A percentile compares a stretch with the other conserved stretches of the same genome.
These are phyloP conservation scores for Pleurotus sapidus DNA, from an alignment of 768 basidiomycete species.

Conservation along the genomic window DNA sequence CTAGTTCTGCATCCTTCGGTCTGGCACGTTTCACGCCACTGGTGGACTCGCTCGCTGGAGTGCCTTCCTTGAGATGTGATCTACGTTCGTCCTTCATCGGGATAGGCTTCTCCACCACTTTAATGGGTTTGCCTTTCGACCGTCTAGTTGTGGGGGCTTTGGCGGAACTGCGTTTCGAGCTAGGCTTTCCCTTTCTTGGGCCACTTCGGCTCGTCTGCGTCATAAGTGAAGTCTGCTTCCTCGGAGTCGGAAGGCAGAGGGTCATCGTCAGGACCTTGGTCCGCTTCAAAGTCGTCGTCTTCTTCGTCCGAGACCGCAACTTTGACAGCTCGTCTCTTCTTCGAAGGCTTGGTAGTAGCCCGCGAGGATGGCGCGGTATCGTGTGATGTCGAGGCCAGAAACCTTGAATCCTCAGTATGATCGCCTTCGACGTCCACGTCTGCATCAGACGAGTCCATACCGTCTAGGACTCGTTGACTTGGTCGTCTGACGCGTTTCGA, in stretches of 20 bases:
- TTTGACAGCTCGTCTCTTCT: slow-evolving; percentile 21
- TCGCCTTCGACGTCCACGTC: slow-evolving; percentile 16
- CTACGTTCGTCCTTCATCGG: slow-evolving; percentile 41
- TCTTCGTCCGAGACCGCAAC: slow-evolving; percentile 18
- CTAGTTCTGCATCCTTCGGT: slow-evolving; percentile 21
- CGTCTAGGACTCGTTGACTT: slow-evolving; percentile 13
- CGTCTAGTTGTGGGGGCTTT: slow-evolving; percentile 6
- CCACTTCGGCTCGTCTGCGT: slow-evolving; percentile 9
- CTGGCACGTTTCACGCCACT: slow-evolving; percentile 30
- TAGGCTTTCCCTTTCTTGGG: slow-evolving; percentile 13
- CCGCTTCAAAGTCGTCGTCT: slow-evolving; percentile 15
- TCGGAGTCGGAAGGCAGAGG: slow-evolving; percentile 15
- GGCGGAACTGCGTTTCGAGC: slow-evolving; percentile 12
- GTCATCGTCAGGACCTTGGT: slow-evolving; percentile 16
- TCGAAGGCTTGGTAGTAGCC: slow-evolving; percentile 11
- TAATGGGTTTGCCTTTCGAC: slow-evolving; percentile 5
- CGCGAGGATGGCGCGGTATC: not conserved
- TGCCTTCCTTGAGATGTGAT: not conserved
- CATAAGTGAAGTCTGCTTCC: slow-evolving; percentile 15
- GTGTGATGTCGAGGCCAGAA: not conserved
- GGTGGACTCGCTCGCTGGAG: slow-evolving; percentile 15
- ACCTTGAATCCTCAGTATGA: not conserved
- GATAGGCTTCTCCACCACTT: slow-evolving; percentile 27
- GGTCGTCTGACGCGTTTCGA: slow-evolving; percentile 10
- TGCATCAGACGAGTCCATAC: slow-evolving; percentile 15